A percentile compares a stretch with the other conserved stretches of the same genome.
phyloP scores from a whole-genome alignment of 495 filamentous ascomycete species.

The Penicillium tannophilum region DNA sequence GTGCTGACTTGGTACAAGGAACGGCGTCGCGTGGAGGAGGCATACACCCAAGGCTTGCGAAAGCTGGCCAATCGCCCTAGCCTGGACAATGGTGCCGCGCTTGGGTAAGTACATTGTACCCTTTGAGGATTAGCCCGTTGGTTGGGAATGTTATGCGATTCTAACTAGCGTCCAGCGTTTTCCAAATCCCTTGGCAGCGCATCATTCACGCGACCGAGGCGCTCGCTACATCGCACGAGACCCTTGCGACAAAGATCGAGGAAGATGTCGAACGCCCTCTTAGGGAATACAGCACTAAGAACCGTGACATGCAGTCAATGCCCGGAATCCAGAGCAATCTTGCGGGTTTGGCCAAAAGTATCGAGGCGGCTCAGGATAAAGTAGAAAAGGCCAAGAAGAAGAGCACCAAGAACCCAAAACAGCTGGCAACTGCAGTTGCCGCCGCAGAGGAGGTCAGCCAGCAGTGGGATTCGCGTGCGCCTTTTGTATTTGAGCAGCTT shows the following conservation, averaged over 20 bases:
- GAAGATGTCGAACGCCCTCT: conserved; percentile 87
- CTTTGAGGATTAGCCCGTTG: background rate
- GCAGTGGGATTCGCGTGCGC: conserved; percentile 95
- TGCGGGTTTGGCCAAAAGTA: conserved; percentile 74
- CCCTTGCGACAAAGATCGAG: conserved; percentile 82
- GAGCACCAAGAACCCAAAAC: conserved; percentile 76
- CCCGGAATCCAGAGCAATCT: conserved; percentile 82
- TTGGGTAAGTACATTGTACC: conserved; percentile 65
- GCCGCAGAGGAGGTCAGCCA: conserved; percentile 74
- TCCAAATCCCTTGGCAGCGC: conserved; percentile 89
- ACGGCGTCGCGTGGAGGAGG: conserved; percentile 87
- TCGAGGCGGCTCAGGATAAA: conserved; percentile 84
- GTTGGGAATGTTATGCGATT: background rate
- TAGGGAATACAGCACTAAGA: conserved; percentile 67
- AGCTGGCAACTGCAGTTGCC: conserved; percentile 73
- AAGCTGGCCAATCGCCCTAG: conserved; percentile 73
- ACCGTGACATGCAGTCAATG: conserved; percentile 84
- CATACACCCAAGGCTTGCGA: conserved; percentile 80
- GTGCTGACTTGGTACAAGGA: conserved; percentile 59
- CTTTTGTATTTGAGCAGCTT: conserved; percentile 92
- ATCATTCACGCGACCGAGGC: conserved; percentile 79
- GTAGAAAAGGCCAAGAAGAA: conserved; percentile 82
- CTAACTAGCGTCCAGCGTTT: conserved; percentile 62
- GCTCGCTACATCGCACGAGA: conserved; percentile 81
- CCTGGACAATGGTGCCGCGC: conserved; percentile 71